Percentiles rank a stretch among this genome's conserved stretches.
phyloP scores from a whole-genome alignment of 2,329 filamentous ascomycete genomes.

The Kalmusia sp. region DNA sequence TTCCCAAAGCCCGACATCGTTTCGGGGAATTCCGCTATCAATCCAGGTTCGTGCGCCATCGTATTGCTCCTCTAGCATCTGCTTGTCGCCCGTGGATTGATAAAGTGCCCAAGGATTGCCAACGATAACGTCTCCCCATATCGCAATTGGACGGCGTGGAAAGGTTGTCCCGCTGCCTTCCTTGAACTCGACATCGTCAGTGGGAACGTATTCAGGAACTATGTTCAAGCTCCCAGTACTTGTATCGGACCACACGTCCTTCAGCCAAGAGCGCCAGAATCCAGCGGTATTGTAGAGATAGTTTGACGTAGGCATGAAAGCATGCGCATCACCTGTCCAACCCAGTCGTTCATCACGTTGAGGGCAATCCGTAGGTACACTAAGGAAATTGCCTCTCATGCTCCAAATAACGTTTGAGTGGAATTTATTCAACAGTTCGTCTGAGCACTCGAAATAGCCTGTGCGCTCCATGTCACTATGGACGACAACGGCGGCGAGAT shows the following conservation, averaged over 20 bases:
- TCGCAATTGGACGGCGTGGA: conserved; percentile 33
- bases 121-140: conserved; percentile 51
- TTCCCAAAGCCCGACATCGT: conserved; percentile 46
- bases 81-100: conserved; percentile 40
- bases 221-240: conserved; percentile 25
- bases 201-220: conserved; percentile 25
- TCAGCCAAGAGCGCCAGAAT: conserved; percentile 59
- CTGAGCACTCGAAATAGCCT: conserved; percentile 61
- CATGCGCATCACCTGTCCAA: conserved; percentile 60
- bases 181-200: conserved; percentile 13
- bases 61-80: conserved; percentile 46
- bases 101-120: conserved; percentile 47
- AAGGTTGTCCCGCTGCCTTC: conserved; percentile 9
- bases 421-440: conserved; percentile 60
- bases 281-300: conserved; percentile 62
- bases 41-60: conserved; percentile 47
- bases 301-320: conserved; percentile 59
- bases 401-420: conserved; percentile 64
- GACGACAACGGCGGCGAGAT: conserved; percentile 51
- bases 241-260: conserved; percentile 54
- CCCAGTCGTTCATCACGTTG: conserved; percentile 63
- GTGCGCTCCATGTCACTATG: conserved; percentile 61
- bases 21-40: conserved; percentile 42
- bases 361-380: conserved; percentile 60
- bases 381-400: conserved; percentile 63